Conservation (phyloP, 164 flowering plant genomes). For the Annona cherimola region DNA sequence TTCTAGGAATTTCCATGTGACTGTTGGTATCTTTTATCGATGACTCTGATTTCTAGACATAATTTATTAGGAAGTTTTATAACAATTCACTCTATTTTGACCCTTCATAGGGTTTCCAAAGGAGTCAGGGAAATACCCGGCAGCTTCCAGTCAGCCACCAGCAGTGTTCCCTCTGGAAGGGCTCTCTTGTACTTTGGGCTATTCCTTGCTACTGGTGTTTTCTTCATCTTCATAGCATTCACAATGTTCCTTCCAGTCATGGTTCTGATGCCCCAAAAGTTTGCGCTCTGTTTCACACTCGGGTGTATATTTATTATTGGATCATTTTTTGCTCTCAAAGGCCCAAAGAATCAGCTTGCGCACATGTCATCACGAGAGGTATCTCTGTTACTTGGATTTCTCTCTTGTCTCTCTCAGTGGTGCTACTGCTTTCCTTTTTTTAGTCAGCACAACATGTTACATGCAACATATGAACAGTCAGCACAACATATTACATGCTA, state of each 20-base stretch:
- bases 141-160: constrained; percentile 79
- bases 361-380: constrained; percentile 98
- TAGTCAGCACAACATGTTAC: no score
- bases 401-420: no score
- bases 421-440: no score
- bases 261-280: constrained; percentile 96
- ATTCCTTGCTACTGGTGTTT: constrained; percentile 74
- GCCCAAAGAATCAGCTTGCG: constrained; percentile 80
- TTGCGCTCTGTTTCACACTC: constrained; percentile 88
- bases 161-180: constrained; percentile 81
- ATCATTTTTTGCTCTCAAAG: constrained; percentile 84
- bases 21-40: not conserved
- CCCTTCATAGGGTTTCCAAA: constrained; percentile 70
- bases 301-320: constrained; percentile 83
- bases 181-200: constrained; percentile 88
- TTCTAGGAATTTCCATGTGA: not conserved
- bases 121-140: constrained; percentile 93
- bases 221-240: constrained; percentile 89
- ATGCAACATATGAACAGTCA: no score
- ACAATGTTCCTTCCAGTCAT: constrained; percentile 96
- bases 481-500: no score
- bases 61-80: not conserved
- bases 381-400: constrained; percentile 6
- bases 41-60: not conserved
- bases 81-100: not conserved